Evolutionary conservation across 75 land plant genomes (phyloP).

Genomic region (Cryptomeria japonica): DNA sequence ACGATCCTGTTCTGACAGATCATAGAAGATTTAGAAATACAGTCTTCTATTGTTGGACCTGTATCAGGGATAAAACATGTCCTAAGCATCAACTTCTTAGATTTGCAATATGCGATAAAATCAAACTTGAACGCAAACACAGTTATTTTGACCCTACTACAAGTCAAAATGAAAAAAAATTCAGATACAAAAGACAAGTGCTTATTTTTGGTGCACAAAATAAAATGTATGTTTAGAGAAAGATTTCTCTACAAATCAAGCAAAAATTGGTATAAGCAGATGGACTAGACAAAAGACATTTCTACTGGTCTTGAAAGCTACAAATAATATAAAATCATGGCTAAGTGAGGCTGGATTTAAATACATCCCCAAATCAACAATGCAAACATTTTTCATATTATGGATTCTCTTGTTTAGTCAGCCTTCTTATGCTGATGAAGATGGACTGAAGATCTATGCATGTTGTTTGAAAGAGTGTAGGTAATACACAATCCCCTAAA

Average conservation of each 20-base stretch:
- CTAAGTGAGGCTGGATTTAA: not conserved
- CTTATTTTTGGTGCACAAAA: not conserved
- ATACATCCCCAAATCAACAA: not conserved
- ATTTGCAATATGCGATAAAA: not conserved
- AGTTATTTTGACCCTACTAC: not conserved
- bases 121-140: not conserved
- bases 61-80: too few species aligned
- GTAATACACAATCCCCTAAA: constrained; percentile 16
- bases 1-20: too few species aligned
- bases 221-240: not conserved
- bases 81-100: too few species aligned
- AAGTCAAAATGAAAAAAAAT: not conserved
- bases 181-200: not conserved
- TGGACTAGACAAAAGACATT: not conserved
- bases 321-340: not conserved
- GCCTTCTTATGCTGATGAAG: constrained; percentile 51
- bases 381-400: constrained; percentile 16
- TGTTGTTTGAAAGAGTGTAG: constrained; percentile 74
- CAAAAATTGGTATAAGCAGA: not conserved
- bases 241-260: not conserved
- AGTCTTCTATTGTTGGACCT: too few species aligned
- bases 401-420: constrained; percentile 33
- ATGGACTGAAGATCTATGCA: constrained; percentile 60
- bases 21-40: too few species aligned
- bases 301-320: not conserved